These are phyloP conservation scores for Pythium periplocum DNA, from an alignment of 352 stramenopile genomes.

Conservation along the genomic window DNA sequence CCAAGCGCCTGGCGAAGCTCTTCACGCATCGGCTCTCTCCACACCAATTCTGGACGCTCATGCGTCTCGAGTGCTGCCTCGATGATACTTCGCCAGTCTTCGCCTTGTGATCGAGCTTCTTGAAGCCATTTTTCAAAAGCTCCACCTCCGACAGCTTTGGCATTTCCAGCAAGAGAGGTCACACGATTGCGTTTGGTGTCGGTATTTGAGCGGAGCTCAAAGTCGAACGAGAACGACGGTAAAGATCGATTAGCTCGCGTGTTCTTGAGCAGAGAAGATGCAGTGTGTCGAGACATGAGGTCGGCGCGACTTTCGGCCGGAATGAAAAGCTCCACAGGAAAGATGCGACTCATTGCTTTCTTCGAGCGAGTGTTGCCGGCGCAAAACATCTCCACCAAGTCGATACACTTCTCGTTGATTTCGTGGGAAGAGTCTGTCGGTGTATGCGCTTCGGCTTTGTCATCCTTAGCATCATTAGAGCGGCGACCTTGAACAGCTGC, in stretches of 20 bases:
- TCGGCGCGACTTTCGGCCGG: slow-evolving; percentile 45
- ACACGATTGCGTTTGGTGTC: slow-evolving; percentile 44
- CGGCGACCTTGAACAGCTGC: slow-evolving; percentile 25
- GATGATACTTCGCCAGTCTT: slow-evolving; percentile 72
- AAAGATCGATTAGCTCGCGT: slow-evolving; percentile 44
- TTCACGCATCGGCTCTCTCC: slow-evolving; percentile 53
- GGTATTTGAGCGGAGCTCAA: slow-evolving; percentile 36
- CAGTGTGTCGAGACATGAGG: slow-evolving; percentile 52
- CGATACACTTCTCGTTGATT: slow-evolving; percentile 46
- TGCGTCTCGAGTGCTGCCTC: slow-evolving; percentile 47
- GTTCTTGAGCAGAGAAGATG: slow-evolving; percentile 32
- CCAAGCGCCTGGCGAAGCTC: slow-evolving; percentile 54
- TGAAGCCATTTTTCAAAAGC: slow-evolving; percentile 55
- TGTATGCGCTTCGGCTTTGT: slow-evolving; percentile 24
- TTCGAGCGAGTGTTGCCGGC: slow-evolving; percentile 74
- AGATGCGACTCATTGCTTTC: slow-evolving; percentile 70
- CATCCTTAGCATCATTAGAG: neutral
- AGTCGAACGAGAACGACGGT: slow-evolving; percentile 66
- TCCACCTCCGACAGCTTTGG: slow-evolving; percentile 15
- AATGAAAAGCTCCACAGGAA: slow-evolving; percentile 79
- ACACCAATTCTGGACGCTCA: slow-evolving; percentile 69
- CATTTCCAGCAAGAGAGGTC: neutral
- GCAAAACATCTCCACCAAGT: slow-evolving; percentile 80
- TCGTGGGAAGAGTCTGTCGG: slow-evolving; percentile 29
- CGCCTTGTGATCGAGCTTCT: slow-evolving; percentile 61